phyloP scores from a whole-genome alignment of 495 filamentous ascomycete species.

The Xylaria intraflava region DNA sequence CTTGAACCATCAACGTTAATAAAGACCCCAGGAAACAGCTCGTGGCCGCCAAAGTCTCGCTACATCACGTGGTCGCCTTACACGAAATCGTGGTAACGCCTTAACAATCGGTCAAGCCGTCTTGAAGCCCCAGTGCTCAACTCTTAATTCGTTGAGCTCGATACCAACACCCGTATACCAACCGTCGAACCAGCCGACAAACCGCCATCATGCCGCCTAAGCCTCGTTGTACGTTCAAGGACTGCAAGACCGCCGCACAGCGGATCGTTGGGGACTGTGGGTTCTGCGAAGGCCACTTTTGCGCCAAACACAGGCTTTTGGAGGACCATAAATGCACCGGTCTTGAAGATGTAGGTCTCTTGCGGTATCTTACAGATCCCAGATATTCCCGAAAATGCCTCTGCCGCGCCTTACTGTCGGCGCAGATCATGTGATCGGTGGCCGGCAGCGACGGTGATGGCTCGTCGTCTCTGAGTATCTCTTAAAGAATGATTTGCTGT shows the following conservation, averaged over 20 bases:
- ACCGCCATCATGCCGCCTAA: conserved; percentile 62
- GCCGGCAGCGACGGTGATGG: too few relatives aligned
- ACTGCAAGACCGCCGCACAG: conserved; percentile 78
- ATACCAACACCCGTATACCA: neutral
- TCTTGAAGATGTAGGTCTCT: conserved; percentile 70
- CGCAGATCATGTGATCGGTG: too few relatives aligned
- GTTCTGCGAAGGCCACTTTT: conserved; percentile 91
- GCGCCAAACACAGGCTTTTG: conserved; percentile 84
- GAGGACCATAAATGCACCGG: conserved; percentile 90
- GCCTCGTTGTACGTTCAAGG: conserved; percentile 79
- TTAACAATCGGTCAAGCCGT: too few relatives aligned
- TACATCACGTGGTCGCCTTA: too few relatives aligned
- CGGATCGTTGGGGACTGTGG: conserved; percentile 93
- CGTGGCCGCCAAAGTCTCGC: too few relatives aligned
- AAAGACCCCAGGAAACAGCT: neutral
- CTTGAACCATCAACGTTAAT: neutral
- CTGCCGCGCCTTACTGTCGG: too few relatives aligned
- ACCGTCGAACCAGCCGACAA: conserved; percentile 7
- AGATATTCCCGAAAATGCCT: neutral
- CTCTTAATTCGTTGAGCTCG: neutral
- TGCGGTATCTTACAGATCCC: conserved; percentile 2
- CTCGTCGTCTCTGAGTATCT: conserved; percentile 40
- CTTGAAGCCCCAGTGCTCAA: too few relatives aligned
- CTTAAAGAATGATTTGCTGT: conserved; percentile 19
- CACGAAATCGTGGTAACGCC: too few relatives aligned